Evolutionary conservation across 2,329 filamentous ascomycete species (phyloP), one percentile per base, ranked within the genome.

Genomic region (Aspergillus awamori): DNA sequence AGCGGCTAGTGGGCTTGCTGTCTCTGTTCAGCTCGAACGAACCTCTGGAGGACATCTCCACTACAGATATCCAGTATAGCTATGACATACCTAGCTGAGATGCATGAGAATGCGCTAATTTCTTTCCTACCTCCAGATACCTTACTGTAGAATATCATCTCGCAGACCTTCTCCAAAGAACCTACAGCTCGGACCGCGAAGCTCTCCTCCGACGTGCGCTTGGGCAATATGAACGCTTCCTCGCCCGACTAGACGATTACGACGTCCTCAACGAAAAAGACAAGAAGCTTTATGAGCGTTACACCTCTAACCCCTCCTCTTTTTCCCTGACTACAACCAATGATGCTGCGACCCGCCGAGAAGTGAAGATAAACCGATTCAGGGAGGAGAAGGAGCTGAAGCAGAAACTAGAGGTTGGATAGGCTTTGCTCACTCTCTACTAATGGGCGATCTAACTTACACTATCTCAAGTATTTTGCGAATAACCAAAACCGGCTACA

Each of bases 11-110:
- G 65, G 82, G 86, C 66, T 83, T 87, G 62, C 82, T 95, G 26
- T 89, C 91, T 0, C 82, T 99, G 57, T 98, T 98, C 84, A 97
- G 92, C 68, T 83, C 88, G 38, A 99, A 99, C 77, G 95, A 99
- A 77, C 85, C 86, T 0, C 78, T 94, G 41, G 95, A 99, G 63
- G 95, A 99, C 78, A 81, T 97, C 33, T 82, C 91, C 13, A 96
- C 94, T 1, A 83, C 85, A n/a, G 89, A 96, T 71, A 80, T 99
- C 33, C 92, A 92, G 79, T 96, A 81, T 62, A 77, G 68, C 2
- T 11, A 22, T 28, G 3, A 15, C 10, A 7, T 5, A 4, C 24
- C 17, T 4, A 26, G 20, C 11, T 24, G 8, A 8, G 5, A 26
- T 24, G 17, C 20, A 22, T 48, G 36, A 59, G 41, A 54, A 72